phyloP scores from a whole-genome alignment of 1,284 basidiomycete species.

The Malassezia arunalokei region DNA sequence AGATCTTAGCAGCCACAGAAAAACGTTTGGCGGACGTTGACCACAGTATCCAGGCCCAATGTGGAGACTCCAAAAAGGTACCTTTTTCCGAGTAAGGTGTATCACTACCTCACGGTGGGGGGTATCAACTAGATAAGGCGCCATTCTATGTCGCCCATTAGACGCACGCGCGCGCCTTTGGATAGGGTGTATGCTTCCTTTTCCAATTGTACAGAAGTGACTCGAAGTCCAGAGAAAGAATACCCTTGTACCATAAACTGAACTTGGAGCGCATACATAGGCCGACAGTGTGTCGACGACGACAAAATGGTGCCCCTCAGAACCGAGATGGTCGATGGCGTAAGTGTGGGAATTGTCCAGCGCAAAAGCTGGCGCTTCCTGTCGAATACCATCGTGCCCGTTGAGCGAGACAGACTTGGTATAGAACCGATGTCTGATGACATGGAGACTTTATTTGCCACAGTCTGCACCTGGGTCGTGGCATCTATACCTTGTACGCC shows the following conservation, averaged over 20 bases:
- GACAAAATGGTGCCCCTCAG: slow-evolving; percentile 19
- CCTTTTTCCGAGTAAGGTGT: background rate
- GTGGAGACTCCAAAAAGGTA: background rate
- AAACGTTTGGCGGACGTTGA: slow-evolving; percentile 9
- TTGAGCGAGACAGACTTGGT: slow-evolving; percentile 5
- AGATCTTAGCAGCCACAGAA: slow-evolving; percentile 6
- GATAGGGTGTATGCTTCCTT: slow-evolving; percentile 53
- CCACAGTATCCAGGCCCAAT: slow-evolving; percentile 4
- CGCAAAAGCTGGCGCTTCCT: slow-evolving; percentile 19
- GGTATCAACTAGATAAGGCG: background rate
- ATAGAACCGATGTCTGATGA: background rate
- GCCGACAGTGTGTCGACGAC: background rate
- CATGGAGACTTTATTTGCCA: background rate
- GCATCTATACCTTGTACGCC: slow-evolving; percentile 30
- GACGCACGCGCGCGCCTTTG: slow-evolving; percentile 52
- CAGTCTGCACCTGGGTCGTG: background rate
- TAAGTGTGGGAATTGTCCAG: slow-evolving; percentile 24
- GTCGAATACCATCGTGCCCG: slow-evolving; percentile 27
- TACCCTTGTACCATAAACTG: slow-evolving; percentile 61
- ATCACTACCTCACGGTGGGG: background rate
- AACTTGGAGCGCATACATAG: slow-evolving; percentile 54
- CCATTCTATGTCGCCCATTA: slow-evolving; percentile 36
- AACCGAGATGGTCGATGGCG: slow-evolving; percentile 1
- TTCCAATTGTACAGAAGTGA: slow-evolving; percentile 71
- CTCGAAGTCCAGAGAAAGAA: slow-evolving; percentile 66